phyloP scores from a whole-genome alignment of 768 basidiomycete genomes.

The Russula dissimulans region DNA sequence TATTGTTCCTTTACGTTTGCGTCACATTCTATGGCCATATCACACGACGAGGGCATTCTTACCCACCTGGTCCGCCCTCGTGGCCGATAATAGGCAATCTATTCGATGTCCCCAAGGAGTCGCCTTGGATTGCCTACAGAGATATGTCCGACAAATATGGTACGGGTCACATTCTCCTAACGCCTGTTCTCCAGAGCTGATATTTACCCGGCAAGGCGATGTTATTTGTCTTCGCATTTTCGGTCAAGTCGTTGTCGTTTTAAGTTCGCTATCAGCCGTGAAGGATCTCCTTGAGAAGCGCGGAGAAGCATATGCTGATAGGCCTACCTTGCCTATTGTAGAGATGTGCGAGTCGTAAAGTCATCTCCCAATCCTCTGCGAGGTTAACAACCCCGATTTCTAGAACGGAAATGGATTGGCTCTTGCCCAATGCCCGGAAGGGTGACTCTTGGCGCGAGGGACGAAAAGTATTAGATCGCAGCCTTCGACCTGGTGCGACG shows the following conservation, averaged over 20 bases:
- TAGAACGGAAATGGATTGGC: not conserved
- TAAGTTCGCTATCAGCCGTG: not conserved
- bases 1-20: not conserved
- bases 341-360: not conserved
- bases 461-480: not conserved
- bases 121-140: not conserved
- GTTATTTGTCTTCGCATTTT: constrained; percentile 1
- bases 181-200: not conserved
- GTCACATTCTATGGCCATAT: not conserved
- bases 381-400: not conserved
- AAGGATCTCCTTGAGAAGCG: constrained; percentile 11
- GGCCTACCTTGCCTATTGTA: not conserved
- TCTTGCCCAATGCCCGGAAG: not conserved
- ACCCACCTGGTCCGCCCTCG: not conserved
- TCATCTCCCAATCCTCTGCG: not conserved
- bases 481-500: not conserved
- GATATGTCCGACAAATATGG: constrained; percentile 9
- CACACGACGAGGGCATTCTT: not conserved
- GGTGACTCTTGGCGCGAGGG: not conserved
- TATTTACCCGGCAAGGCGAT: not conserved
- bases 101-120: constrained; percentile 1
- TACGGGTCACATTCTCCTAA: not conserved
- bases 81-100: constrained; percentile 8
- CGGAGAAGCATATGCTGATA: constrained; percentile 1
- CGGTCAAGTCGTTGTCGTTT: constrained; percentile 2